Evolutionary conservation across 306 rosid species (phyloP), one percentile per base, ranked within the genome.

Genomic region (Prunus mume): DNA sequence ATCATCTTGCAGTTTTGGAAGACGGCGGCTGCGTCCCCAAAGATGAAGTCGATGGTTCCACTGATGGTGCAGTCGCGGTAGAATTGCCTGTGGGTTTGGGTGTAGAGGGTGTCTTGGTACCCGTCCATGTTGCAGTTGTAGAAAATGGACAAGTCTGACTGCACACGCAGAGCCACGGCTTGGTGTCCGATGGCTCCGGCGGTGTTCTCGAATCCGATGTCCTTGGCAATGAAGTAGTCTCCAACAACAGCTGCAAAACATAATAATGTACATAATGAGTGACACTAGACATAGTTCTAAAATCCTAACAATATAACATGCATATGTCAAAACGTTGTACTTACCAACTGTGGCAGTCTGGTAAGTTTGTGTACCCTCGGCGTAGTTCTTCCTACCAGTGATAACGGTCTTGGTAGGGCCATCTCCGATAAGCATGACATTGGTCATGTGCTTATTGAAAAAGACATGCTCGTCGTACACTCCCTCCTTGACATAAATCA

Each of bases 401-500:
- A 94, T 76, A 52, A 1, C 85, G 49, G 96, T 88, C 68, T 84
- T 87, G 8, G 85, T 79, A 8, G 98, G 90, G 34, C 98, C 98
- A 58, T 94, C 98, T 10, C 96, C 98, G 18, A 88, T 56, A 63
- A 94, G 55, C 32, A 86, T 80, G 58, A 94, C 85, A 45, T 71
- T 41, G 9, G 77, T 82, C 93, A 83, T 86, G 2, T 3, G 0
- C 75, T 76, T 81, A 3, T 32, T n/a, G 3, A 94, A 0, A 2
- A 27, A 3, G 2, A 91, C 90, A 6, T 45, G 22, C 80, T 90
- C 96, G 0, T 24, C 30, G 25, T 91, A 94, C 27, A 86, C 71
- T 6, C 98, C 98, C 3, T 75, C 90, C 82, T 90, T 91, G 22
- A 94, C 76, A 34, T 94, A 46, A 50, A 94, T 91, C 24, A 94